Conservation (phyloP, 2,329 filamentous ascomycete genomes). For the Xylaria multiplex region DNA sequence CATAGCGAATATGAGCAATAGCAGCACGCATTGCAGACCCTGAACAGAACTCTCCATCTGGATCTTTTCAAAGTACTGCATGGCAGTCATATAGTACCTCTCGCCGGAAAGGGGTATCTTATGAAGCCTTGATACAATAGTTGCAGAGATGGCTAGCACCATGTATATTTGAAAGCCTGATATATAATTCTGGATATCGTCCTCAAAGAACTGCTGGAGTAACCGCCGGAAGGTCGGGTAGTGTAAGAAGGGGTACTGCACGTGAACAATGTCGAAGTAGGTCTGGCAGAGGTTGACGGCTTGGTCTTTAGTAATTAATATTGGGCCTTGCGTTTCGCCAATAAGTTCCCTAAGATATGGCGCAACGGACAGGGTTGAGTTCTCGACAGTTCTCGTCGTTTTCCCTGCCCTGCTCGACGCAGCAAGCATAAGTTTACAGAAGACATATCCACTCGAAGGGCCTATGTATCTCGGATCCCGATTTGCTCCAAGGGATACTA, state of each 20-base stretch:
- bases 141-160: slow-evolving; percentile 62
- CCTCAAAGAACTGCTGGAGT: slow-evolving; percentile 51
- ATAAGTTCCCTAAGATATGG: slow-evolving; percentile 32
- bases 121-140: slow-evolving; percentile 55
- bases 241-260: slow-evolving; percentile 62
- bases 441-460: slow-evolving; percentile 65
- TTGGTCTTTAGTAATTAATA: slow-evolving; percentile 48
- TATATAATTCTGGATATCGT: slow-evolving; percentile 45
- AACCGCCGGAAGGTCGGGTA: slow-evolving; percentile 53
- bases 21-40: slow-evolving; percentile 60
- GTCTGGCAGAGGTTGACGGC: slow-evolving; percentile 55
- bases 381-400: slow-evolving; percentile 10
- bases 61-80: slow-evolving; percentile 58
- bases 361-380: slow-evolving; percentile 27
- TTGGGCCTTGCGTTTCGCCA: slow-evolving; percentile 32
- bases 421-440: slow-evolving; percentile 60
- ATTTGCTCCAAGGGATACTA: slow-evolving; percentile 60
- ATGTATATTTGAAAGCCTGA: slow-evolving; percentile 61
- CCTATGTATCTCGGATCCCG: slow-evolving; percentile 63
- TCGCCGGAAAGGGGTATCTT: slow-evolving; percentile 58
- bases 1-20: slow-evolving; percentile 60
- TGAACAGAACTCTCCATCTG: slow-evolving; percentile 60
- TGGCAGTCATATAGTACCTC: slow-evolving; percentile 60
- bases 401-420: slow-evolving; percentile 45
- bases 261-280: slow-evolving; percentile 61